These are phyloP conservation scores for Diaporthe batatas DNA, from an alignment of 2,329 filamentous ascomycete genomes.

Conservation along the genomic window DNA sequence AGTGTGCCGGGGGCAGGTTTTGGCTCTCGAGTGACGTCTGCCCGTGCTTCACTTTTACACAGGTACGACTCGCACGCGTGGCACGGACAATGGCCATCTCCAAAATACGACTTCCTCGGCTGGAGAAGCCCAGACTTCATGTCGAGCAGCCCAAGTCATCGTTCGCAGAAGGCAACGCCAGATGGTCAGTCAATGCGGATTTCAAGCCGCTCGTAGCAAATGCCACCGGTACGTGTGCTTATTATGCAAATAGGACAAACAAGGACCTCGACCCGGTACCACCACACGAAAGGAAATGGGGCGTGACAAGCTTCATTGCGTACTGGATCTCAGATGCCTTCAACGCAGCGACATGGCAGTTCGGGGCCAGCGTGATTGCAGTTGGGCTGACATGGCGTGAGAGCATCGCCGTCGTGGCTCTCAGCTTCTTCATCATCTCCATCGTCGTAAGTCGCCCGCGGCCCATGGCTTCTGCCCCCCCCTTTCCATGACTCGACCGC, in stretches of 20 bases:
- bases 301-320: constrained; percentile 52
- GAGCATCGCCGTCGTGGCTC: constrained; percentile 37
- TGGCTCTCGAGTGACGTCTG: neutral
- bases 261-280: constrained; percentile 54
- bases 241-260: constrained; percentile 43
- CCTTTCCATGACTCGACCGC: neutral
- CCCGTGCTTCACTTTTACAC: neutral
- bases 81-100: neutral
- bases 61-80: neutral
- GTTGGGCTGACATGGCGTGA: constrained; percentile 53
- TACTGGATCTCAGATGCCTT: constrained; percentile 55
- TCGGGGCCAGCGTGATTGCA: constrained; percentile 51
- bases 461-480: neutral
- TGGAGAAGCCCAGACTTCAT: constrained; percentile 30
- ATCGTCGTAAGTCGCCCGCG: constrained; percentile 28
- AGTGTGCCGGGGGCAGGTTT: neutral
- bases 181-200: constrained; percentile 11
- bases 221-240: neutral
- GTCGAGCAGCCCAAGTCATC: constrained; percentile 37
- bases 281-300: constrained; percentile 54
- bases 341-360: constrained; percentile 53
- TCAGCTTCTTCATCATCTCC: constrained; percentile 41
- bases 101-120: constrained; percentile 16
- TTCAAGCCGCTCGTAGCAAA: too few species aligned
- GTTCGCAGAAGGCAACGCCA: constrained; percentile 37